phyloP scores from a whole-genome alignment of 345 rosid genomes.

The Populus simonii region DNA sequence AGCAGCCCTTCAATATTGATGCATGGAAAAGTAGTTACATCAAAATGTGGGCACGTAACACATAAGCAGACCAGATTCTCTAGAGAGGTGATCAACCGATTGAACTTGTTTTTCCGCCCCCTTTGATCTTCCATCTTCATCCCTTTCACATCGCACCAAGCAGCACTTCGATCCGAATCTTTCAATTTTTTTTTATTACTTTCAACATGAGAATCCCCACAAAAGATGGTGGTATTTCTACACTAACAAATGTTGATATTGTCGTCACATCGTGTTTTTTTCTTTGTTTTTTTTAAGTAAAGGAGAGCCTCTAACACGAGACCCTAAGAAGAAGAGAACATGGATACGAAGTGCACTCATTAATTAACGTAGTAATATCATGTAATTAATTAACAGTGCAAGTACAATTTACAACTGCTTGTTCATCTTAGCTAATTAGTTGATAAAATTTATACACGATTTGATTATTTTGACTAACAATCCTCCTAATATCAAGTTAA shows the following conservation, averaged over 20 bases:
- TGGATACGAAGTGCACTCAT: not conserved
- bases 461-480: not conserved
- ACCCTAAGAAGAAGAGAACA: not conserved
- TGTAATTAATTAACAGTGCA: not conserved
- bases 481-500: not conserved
- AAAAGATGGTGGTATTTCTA: not conserved
- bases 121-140: constrained; percentile 12
- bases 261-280: not conserved
- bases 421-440: not conserved
- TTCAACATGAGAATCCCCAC: constrained; percentile 7
- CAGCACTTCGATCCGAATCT: constrained; percentile 17
- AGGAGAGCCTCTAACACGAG: not conserved
- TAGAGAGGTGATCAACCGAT: not conserved
- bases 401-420: not conserved
- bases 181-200: not conserved
- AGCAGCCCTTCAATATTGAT: not conserved
- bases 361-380: too few relatives aligned
- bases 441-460: not conserved
- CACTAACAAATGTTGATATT: not conserved
- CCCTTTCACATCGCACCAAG: not conserved
- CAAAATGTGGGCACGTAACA: constrained; percentile 8
- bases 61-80: constrained; percentile 12
- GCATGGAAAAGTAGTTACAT: constrained; percentile 17
- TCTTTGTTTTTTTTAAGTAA: not conserved
- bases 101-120: not conserved